A percentile compares a stretch with the other conserved stretches of the same genome.
phyloP scores from a whole-genome alignment of 805 yeast genomes.

The Candida palmyrensis region DNA sequence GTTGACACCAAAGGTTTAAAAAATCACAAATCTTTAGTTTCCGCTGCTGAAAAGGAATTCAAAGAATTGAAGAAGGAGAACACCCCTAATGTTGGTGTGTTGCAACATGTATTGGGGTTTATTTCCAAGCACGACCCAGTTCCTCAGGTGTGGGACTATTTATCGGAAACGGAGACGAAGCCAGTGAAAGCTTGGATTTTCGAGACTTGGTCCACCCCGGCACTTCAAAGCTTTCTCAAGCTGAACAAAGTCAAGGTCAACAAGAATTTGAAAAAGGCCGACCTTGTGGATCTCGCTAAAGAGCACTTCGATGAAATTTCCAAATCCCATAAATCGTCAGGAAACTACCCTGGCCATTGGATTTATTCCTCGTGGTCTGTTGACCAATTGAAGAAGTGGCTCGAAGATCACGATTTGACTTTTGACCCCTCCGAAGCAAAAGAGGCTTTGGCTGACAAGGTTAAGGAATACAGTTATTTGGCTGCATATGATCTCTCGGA shows the following conservation, averaged over 20 bases:
- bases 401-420: slow-evolving; percentile 38
- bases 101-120: slow-evolving; percentile 11
- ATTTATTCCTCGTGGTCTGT: slow-evolving; percentile 50
- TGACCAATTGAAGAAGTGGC: slow-evolving; percentile 45
- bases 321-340: slow-evolving; percentile 29
- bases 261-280: slow-evolving; percentile 24
- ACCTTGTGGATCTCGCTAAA: slow-evolving; percentile 38
- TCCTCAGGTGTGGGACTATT: slow-evolving; percentile 14
- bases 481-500: slow-evolving; percentile 30
- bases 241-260: slow-evolving; percentile 23
- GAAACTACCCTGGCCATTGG: slow-evolving; percentile 47
- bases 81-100: slow-evolving; percentile 6
- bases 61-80: slow-evolving; percentile 12
- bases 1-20: slow-evolving; percentile 15
- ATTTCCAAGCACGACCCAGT: slow-evolving; percentile 9
- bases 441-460: slow-evolving; percentile 41
- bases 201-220: slow-evolving; percentile 37
- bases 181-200: slow-evolving; percentile 41
- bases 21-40: slow-evolving; percentile 15
- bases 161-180: slow-evolving; percentile 5
- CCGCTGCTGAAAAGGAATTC: slow-evolving; percentile 22
- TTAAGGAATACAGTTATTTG: slow-evolving; percentile 41
- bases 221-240: slow-evolving; percentile 27
- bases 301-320: slow-evolving; percentile 36
- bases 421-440: slow-evolving; percentile 33